phyloP scores from a whole-genome alignment of 2,329 filamentous ascomycete genomes.

The Penicillium sp. region DNA sequence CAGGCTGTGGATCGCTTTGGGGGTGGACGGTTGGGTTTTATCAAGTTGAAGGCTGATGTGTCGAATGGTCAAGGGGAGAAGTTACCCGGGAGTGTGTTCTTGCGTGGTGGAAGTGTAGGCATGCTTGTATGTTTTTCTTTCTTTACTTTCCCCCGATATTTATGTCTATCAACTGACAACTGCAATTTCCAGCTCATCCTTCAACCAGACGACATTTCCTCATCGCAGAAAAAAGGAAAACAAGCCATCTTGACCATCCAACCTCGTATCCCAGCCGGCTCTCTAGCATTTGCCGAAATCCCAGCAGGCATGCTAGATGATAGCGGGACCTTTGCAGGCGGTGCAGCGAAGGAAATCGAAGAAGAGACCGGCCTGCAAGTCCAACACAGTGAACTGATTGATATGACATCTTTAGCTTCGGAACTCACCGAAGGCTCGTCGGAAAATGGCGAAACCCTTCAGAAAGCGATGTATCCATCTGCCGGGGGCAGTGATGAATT shows the following conservation, averaged over 20 bases:
- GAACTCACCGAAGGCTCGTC: constrained; percentile 25
- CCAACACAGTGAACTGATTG: constrained; percentile 55
- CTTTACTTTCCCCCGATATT: constrained; percentile 1
- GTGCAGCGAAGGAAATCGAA: constrained; percentile 62
- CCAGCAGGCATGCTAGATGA: constrained; percentile 68
- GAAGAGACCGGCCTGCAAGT: constrained; percentile 64
- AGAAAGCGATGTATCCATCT: constrained; percentile 60
- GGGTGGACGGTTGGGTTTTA: constrained; percentile 58
- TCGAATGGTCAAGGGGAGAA: constrained; percentile 58
- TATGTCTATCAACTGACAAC: constrained; percentile 9
- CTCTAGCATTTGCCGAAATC: constrained; percentile 61
- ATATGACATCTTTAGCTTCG: constrained; percentile 60
- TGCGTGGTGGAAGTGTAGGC: constrained; percentile 64
- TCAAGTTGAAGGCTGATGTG: constrained; percentile 63
- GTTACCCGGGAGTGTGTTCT: constrained; percentile 63
- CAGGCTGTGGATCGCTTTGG: constrained; percentile 63
- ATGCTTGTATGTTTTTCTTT: constrained; percentile 54
- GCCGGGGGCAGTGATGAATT: constrained; percentile 65
- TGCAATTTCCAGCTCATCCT: constrained; percentile 55
- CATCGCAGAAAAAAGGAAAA: constrained; percentile 50
- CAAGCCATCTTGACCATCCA: constrained; percentile 62
- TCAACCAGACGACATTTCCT: constrained; percentile 57
- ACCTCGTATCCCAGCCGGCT: constrained; percentile 62
- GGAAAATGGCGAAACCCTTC: constrained; percentile 46
- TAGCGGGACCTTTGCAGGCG: constrained; percentile 58